Evolutionary conservation across 164 flowering plant species (phyloP), one percentile per base, ranked within the genome.

Genomic region (Sedum album): DNA sequence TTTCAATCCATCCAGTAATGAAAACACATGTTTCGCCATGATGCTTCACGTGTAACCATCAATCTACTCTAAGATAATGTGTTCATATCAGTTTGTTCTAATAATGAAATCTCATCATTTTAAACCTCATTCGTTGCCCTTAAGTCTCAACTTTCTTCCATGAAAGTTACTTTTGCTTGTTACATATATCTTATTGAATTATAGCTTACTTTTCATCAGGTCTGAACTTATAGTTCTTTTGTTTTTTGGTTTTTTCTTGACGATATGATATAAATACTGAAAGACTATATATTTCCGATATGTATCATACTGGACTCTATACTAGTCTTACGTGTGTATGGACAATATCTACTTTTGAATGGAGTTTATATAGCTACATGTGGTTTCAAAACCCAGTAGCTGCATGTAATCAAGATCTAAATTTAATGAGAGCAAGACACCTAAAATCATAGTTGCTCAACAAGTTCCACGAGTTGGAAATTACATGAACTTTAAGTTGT

Each of bases 371-470:
- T 21, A 23, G 30, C 57, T 51, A 51, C 57, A 51, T 21, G 57
- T 25, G 57, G 57, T 21, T 6, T 55, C 31, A 49, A n/a, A 23
- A 21, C 25, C 60, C 30, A 23, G 60, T 7, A 53, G 60, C 28
- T 53, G 60, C 60, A 53, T 21, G 11, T 23, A 28, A 21, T 53
- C 28, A 53, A 53, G 11, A 23, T 53, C 60, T 1, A 9, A 4
- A 11, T 23, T 28, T 57, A 57, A 57, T 57, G 62, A 55, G 30
- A 57, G n/a, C 33, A 57, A 57, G 62, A 57, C 33, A 57, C 60
- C 60, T 53, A 53, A 53, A 53, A 5, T 53, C 4, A 53, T 53
- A 35, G 38, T 35, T 35, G 9, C 60, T 23, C 60, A 23, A 20
- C 57, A 49, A 49, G 55, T 35, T 23, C 60, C 8, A 20, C 57